phyloP scores from a whole-genome alignment of 2,329 filamentous ascomycete genomes.

The Xylaria sp. region DNA sequence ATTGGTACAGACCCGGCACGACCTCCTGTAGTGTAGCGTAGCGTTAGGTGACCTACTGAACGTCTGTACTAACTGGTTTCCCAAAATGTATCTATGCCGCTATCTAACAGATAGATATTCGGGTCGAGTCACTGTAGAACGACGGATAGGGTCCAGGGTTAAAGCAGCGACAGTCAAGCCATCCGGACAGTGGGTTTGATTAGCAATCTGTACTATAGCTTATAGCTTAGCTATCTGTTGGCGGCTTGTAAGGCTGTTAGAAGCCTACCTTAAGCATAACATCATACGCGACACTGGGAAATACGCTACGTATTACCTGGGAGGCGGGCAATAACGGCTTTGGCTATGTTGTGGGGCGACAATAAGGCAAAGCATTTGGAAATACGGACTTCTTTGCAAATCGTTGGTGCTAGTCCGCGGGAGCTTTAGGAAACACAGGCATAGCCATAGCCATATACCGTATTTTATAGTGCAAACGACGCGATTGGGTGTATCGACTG shows the following conservation, averaged over 20 bases:
- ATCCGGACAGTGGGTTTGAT: not conserved
- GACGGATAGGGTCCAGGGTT: not conserved
- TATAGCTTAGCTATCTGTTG: not conserved
- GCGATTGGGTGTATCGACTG: not conserved
- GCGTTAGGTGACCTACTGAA: not conserved
- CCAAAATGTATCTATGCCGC: not conserved
- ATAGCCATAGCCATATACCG: not conserved
- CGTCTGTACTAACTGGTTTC: not conserved
- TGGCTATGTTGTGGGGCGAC: not conserved
- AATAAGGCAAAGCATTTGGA: not conserved
- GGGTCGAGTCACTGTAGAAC: too few species aligned
- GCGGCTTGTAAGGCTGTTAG: conserved; percentile 11
- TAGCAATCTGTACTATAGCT: not conserved
- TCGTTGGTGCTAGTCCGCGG: not conserved
- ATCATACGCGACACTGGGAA: not conserved
- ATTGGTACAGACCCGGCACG: not conserved
- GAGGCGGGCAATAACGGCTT: not conserved
- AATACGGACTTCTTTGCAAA: not conserved
- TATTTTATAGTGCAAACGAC: not conserved
- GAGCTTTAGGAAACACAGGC: not conserved
- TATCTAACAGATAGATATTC: too few species aligned
- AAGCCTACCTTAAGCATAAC: not conserved
- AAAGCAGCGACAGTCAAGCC: conserved; percentile 32
- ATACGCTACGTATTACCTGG: not conserved
- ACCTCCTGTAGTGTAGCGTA: not conserved